phyloP scores from a whole-genome alignment of 176 grass and related monocot species.

The Oryza nivara region DNA sequence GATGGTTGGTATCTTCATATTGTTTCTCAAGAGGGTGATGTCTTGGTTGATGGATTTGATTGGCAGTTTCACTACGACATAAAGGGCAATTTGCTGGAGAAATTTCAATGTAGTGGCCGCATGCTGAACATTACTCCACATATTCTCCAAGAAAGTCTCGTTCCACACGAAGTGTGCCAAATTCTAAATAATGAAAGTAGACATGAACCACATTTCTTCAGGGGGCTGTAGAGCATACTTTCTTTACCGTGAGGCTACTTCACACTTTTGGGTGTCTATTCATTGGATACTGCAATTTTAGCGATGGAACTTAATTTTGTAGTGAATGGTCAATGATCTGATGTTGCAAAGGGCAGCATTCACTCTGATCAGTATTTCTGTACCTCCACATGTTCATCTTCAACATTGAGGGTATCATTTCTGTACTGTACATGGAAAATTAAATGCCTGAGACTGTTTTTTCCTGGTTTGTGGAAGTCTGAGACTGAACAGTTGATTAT shows the following conservation, averaged over 20 bases:
- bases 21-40: conserved; percentile 32
- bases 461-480: too few relatives aligned
- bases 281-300: too few relatives aligned
- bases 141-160: neutral
- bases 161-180: neutral
- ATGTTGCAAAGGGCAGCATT: conserved; percentile 14
- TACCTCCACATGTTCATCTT: too few relatives aligned
- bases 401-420: too few relatives aligned
- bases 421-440: too few relatives aligned
- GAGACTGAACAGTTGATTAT: too few relatives aligned
- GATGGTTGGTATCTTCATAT: neutral
- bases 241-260: neutral
- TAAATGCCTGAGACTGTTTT: too few relatives aligned
- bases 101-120: conserved; percentile 20
- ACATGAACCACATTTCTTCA: too few relatives aligned
- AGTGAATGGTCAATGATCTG: neutral
- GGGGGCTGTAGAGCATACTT: too few relatives aligned
- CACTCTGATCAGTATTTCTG: neutral
- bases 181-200: too few relatives aligned
- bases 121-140: neutral
- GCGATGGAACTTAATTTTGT: too few relatives aligned
- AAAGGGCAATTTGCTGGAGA: conserved; percentile 38
- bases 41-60: conserved; percentile 16
- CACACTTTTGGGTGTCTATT: too few relatives aligned
- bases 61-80: conserved; percentile 35